Percentiles rank a stretch among this genome's conserved stretches.
Conservation (phyloP, 371 early-diverging fungal species). For the Mortierella sp. region DNA sequence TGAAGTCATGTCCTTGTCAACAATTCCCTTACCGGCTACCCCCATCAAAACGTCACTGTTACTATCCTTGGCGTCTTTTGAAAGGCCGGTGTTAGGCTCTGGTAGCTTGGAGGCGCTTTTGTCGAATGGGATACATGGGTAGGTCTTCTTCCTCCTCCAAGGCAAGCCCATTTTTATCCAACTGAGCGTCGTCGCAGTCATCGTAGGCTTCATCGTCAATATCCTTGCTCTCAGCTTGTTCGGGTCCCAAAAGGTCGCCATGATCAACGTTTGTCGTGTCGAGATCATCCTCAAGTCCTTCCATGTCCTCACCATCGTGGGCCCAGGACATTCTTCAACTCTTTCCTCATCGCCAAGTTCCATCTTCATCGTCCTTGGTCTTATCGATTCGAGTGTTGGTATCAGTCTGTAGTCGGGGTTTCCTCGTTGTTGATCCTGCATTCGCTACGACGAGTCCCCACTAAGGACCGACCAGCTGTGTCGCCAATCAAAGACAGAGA, state of each 20-base stretch:
- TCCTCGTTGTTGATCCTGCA: background rate
- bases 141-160: background rate
- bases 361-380: background rate
- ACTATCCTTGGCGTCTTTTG: background rate
- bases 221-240: background rate
- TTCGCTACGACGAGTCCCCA: background rate
- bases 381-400: too few relatives aligned
- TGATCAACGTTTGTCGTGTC: background rate
- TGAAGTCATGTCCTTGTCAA: background rate
- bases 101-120: constrained; percentile 4
- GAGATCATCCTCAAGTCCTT: too few relatives aligned
- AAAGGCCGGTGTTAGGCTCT: background rate
- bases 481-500: background rate
- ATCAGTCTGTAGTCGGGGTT: too few relatives aligned
- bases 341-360: too few relatives aligned
- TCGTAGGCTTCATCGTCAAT: constrained; percentile 9
- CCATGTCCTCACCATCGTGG: too few relatives aligned
- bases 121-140: background rate
- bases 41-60: background rate
- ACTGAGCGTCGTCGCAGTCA: constrained; percentile 4
- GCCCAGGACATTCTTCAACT: too few relatives aligned
- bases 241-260: background rate
- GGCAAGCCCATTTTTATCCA: background rate
- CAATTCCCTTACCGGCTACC: background rate
- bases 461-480: background rate